A percentile compares a stretch with the other conserved stretches of the same genome.
Conservation (phyloP, 2,329 filamentous ascomycete species). For the Fusarium luffae region DNA sequence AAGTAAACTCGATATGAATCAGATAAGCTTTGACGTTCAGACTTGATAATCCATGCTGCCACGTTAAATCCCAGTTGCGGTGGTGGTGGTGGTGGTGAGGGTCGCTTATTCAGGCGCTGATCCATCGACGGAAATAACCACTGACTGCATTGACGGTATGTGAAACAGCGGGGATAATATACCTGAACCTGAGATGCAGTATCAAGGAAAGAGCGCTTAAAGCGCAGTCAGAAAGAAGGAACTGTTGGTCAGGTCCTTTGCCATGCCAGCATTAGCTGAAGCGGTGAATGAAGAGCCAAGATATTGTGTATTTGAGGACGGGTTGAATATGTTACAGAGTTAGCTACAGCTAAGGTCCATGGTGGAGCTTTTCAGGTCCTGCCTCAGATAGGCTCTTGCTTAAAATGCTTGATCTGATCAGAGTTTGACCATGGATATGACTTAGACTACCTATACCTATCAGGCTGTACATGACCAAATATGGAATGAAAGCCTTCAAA, state of each 20-base stretch:
- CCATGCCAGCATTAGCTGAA: not conserved
- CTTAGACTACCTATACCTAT: not conserved
- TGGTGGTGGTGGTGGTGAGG: not conserved
- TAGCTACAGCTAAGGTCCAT: not conserved
- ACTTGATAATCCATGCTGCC: constrained; percentile 2
- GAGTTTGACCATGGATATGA: constrained; percentile 3
- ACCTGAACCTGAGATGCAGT: not conserved
- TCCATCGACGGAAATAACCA: not conserved
- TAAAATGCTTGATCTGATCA: constrained; percentile 22
- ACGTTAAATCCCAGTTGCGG: not conserved
- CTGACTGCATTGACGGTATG: not conserved
- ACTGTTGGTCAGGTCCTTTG: not conserved
- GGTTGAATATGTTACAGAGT: not conserved
- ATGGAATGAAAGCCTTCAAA: not conserved
- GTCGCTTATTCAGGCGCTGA: not conserved
- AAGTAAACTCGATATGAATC: not conserved
- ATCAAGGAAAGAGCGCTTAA: constrained; percentile 3
- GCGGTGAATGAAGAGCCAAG: constrained; percentile 14
- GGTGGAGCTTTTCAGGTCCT: not conserved
- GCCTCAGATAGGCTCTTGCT: not conserved
- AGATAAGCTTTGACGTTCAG: not conserved
- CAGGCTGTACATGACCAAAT: not conserved
- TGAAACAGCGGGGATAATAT: constrained; percentile 9
- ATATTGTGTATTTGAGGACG: constrained; percentile 9
- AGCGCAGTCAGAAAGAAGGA: not conserved